A percentile compares a stretch with the other conserved stretches of the same genome.
Evolutionary conservation across 169 alveolate species (phyloP).

Genomic region (Eimeria tenella): DNA sequence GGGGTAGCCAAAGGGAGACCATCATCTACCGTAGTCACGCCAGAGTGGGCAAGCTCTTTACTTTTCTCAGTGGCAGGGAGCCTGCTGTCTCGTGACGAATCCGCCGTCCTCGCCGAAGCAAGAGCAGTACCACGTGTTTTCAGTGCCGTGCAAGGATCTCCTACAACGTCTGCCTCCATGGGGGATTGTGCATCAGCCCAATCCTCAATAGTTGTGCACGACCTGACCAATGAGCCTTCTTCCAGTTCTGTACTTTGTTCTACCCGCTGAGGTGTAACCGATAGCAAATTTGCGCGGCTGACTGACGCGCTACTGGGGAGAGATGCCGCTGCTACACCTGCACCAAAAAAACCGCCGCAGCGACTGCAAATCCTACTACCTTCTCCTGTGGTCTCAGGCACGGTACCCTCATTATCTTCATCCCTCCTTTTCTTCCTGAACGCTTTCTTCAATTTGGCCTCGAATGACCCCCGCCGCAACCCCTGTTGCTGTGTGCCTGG

Average conservation of each 20-base stretch:
- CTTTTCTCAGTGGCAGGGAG: background rate
- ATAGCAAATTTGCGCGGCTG: conserved; percentile 13
- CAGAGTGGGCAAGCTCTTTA: background rate
- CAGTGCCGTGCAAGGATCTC: background rate
- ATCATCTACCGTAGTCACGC: background rate
- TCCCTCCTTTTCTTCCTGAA: conserved; percentile 29
- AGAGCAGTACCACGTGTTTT: conserved; percentile 21
- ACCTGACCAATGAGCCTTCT: conserved; percentile 44
- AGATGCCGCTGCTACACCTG: background rate
- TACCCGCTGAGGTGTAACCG: conserved; percentile 23
- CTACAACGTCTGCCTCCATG: background rate
- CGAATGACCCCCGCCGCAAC: conserved; percentile 34
- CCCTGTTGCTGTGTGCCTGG: conserved; percentile 57
- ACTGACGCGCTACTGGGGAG: background rate
- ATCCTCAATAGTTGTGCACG: conserved; percentile 60
- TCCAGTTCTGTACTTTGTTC: conserved; percentile 31
- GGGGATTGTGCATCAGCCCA: conserved; percentile 35
- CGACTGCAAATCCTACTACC: conserved; percentile 37
- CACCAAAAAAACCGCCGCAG: conserved; percentile 42
- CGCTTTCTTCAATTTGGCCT: conserved; percentile 63
- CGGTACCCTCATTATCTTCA: conserved; percentile 42
- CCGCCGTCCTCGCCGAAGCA: background rate
- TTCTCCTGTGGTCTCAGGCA: conserved; percentile 41
- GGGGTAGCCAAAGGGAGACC: background rate
- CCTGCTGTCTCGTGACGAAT: background rate